Conservation (phyloP, 2,329 filamentous ascomycete genomes). For the Hypoxylon sp. region DNA sequence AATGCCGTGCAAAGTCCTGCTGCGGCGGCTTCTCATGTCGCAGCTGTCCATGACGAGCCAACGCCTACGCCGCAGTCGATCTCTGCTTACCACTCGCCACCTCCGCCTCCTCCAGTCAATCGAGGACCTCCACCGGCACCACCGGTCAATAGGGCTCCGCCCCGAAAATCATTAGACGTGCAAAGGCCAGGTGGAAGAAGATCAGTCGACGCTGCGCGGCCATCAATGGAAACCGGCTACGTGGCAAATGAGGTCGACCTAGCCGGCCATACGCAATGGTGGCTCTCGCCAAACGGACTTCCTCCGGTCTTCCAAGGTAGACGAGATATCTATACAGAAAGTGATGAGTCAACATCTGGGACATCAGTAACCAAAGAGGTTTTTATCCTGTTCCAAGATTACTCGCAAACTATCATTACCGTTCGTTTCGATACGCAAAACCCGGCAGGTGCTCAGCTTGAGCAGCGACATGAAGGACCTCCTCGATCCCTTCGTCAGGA, state of each 20-base stretch:
- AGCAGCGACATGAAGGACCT: constrained; percentile 89
- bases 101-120: constrained; percentile 63
- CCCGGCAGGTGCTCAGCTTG: constrained; percentile 78
- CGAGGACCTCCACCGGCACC: constrained; percentile 61
- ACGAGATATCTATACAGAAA: constrained; percentile 85
- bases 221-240: constrained; percentile 83
- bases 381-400: constrained; percentile 93
- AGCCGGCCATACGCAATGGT: constrained; percentile 83
- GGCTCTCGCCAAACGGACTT: constrained; percentile 83
- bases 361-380: constrained; percentile 83
- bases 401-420: constrained; percentile 92
- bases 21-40: constrained; percentile 52
- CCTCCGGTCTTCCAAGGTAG: constrained; percentile 87
- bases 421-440: constrained; percentile 84
- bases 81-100: constrained; percentile 61
- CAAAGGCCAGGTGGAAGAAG: constrained; percentile 66
- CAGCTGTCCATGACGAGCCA: constrained; percentile 63
- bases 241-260: constrained; percentile 92
- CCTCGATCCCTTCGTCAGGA: constrained; percentile 89
- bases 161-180: constrained; percentile 76
- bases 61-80: constrained; percentile 64
- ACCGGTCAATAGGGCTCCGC: constrained; percentile 57
- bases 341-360: constrained; percentile 81
- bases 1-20: constrained; percentile 54
- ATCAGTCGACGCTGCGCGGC: constrained; percentile 83